A percentile compares a stretch with the other conserved stretches of the same genome.
Conservation (phyloP, 2,329 filamentous ascomycete genomes). For the Xenosphaeropsis pyriputrescens region DNA sequence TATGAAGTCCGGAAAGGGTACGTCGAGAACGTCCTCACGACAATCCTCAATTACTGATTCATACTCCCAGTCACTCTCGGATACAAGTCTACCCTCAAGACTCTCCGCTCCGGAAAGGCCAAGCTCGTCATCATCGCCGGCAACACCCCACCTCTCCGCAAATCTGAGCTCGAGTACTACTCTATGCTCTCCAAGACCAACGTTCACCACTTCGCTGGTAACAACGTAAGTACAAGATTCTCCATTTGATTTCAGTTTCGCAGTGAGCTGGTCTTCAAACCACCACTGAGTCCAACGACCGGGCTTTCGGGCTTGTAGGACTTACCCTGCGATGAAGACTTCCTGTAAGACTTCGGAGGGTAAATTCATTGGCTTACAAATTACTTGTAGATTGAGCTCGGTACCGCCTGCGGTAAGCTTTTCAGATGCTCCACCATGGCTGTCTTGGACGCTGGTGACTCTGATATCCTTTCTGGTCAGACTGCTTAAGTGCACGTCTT, state of each 20-base stretch:
- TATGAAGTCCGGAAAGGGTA: slow-evolving; percentile 50
- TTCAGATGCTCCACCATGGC: slow-evolving; percentile 98
- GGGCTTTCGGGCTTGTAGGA: slow-evolving; percentile 20
- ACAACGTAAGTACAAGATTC: slow-evolving; percentile 69
- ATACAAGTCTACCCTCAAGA: slow-evolving; percentile 84
- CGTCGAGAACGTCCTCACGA: slow-evolving; percentile 4
- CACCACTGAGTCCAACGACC: slow-evolving; percentile 13
- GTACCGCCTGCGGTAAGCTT: slow-evolving; percentile 96
- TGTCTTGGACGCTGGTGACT: slow-evolving; percentile 94
- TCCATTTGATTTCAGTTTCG: neutral
- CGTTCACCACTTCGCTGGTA: slow-evolving; percentile 95
- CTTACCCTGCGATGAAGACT: slow-evolving; percentile 87
- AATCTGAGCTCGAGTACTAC: slow-evolving; percentile 95
- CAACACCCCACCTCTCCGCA: slow-evolving; percentile 96
- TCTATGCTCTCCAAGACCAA: slow-evolving; percentile 82
- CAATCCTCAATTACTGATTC: neutral
- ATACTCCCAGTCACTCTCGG: slow-evolving; percentile 57
- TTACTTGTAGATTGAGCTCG: slow-evolving; percentile 74
- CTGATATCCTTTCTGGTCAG: slow-evolving; percentile 83
- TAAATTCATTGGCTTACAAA: slow-evolving; percentile 41
- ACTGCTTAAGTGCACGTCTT: slow-evolving; percentile 32
- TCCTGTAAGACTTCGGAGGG: slow-evolving; percentile 72
- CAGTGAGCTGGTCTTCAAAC: neutral
- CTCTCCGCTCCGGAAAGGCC: slow-evolving; percentile 87
- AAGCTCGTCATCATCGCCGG: slow-evolving; percentile 94